Percentiles rank a stretch among this genome's conserved stretches.
Conservation (phyloP, 805 yeast species). For the Jamesozyma lodderae region DNA sequence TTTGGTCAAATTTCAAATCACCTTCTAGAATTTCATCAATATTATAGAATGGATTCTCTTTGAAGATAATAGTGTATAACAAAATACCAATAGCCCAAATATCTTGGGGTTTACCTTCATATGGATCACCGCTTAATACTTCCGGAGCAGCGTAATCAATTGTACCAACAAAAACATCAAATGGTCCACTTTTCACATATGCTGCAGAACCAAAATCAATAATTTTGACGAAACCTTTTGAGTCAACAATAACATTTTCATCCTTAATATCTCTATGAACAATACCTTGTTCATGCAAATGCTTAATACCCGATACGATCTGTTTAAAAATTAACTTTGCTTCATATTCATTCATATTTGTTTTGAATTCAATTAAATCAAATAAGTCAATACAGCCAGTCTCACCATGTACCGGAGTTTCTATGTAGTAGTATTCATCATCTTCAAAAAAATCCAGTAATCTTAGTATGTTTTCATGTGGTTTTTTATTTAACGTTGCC, state of each 20-base stretch:
- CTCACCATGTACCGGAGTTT: conserved; percentile 86
- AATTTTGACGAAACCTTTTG: conserved; percentile 67
- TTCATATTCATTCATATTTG: conserved; percentile 71
- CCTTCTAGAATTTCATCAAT: conserved; percentile 95
- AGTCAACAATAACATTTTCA: conserved; percentile 85
- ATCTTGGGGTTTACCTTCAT: conserved; percentile 91
- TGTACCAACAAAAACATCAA: conserved; percentile 95
- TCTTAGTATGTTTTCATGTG: conserved; percentile 81
- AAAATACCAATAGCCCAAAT: conserved; percentile 95
- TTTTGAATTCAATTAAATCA: conserved; percentile 80
- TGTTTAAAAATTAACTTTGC: conserved; percentile 73
- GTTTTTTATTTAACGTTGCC: conserved; percentile 65
- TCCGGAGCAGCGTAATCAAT: conserved; percentile 98
- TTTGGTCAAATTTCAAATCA: conserved; percentile 46
- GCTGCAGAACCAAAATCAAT: conserved; percentile 97
- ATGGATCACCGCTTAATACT: conserved; percentile 78
- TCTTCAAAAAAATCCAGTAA: conserved; percentile 91
- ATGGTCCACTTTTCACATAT: conserved; percentile 81
- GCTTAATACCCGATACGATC: conserved; percentile 66
- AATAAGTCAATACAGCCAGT: conserved; percentile 85
- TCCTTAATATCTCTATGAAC: conserved; percentile 94
- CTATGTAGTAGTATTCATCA: conserved; percentile 78
- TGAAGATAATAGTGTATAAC: conserved; percentile 79
- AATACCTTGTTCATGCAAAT: conserved; percentile 76
- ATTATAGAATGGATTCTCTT: conserved; percentile 91